Evolutionary conservation across 495 filamentous ascomycete species (phyloP).

Genomic region (Bryoglossum gracile): DNA sequence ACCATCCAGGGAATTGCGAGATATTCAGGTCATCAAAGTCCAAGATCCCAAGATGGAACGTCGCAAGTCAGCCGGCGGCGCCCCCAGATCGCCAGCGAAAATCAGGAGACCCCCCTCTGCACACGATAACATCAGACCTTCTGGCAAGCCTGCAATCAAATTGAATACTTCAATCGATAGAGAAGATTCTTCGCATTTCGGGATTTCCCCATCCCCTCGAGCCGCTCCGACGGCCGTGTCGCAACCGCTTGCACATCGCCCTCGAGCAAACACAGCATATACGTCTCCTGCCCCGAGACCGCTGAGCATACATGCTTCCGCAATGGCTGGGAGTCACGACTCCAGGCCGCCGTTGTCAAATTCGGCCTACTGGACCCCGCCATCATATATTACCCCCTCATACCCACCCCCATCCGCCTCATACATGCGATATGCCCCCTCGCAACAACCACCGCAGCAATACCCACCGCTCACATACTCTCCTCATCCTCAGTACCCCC

Average conservation of each 20-base stretch:
- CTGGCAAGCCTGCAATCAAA: too few species aligned
- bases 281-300: conserved; percentile 14
- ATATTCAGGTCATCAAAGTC: too few species aligned
- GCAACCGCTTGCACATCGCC: conserved; percentile 15
- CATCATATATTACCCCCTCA: conserved; percentile 3
- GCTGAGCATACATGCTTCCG: conserved; percentile 12
- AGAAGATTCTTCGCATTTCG: conserved; percentile 18
- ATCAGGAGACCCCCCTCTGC: background rate
- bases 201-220: conserved; percentile 7
- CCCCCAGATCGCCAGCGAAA: background rate
- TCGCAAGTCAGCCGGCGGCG: background rate
- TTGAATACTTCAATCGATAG: background rate
- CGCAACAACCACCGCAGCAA: conserved; percentile 2
- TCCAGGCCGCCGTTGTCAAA: conserved; percentile 15
- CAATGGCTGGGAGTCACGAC: conserved; percentile 1
- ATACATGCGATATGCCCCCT: conserved; percentile 1
- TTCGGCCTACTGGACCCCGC: conserved; percentile 17
- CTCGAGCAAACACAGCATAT: conserved; percentile 14
- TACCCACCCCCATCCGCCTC: conserved; percentile 17
- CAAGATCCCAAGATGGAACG: background rate
- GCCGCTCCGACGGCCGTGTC: conserved; percentile 4
- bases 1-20: background rate
- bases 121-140: background rate
- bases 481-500: background rate
- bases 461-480: background rate